These are phyloP conservation scores for Astraeus odoratus DNA, from an alignment of 768 basidiomycete genomes.

Conservation along the genomic window DNA sequence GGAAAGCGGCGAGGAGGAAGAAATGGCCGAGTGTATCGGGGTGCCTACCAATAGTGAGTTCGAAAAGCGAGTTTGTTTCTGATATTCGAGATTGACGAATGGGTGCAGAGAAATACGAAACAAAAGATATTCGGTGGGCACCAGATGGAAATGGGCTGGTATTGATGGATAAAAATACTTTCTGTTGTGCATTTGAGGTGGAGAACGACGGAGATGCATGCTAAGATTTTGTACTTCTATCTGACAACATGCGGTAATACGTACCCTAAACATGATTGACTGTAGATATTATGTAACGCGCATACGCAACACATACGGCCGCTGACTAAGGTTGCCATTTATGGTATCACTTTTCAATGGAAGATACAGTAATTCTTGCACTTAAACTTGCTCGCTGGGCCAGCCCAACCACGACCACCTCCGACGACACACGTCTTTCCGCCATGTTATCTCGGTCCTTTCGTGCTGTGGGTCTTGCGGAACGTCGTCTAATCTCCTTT, in stretches of 20 bases:
- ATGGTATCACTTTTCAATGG: no score
- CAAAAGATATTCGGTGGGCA: conserved; percentile 67
- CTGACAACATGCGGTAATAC: no score
- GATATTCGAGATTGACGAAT: not conserved
- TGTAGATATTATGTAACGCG: no score
- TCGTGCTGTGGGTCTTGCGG: conserved; percentile 43
- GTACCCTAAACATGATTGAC: no score
- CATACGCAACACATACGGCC: no score
- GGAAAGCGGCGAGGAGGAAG: conserved; percentile 51
- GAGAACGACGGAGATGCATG: conserved; percentile 32
- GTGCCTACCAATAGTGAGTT: conserved; percentile 71
- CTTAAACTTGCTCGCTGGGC: no score
- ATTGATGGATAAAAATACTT: conserved; percentile 68
- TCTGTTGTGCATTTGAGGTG: conserved; percentile 84
- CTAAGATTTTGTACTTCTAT: not conserved
- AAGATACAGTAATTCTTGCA: no score
- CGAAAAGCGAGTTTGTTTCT: conserved; percentile 10
- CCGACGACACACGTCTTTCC: no score
- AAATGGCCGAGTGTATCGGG: conserved; percentile 87
- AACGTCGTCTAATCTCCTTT: conserved; percentile 33
- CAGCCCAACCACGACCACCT: no score
- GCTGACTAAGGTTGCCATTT: no score
- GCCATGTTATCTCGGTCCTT: conserved; percentile 65
- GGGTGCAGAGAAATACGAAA: conserved; percentile 58
- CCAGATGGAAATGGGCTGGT: conserved; percentile 82